Percentiles rank a stretch among this genome's conserved stretches.
phyloP scores from a whole-genome alignment of 106 monocot genomes.

The Acorus calamus region DNA sequence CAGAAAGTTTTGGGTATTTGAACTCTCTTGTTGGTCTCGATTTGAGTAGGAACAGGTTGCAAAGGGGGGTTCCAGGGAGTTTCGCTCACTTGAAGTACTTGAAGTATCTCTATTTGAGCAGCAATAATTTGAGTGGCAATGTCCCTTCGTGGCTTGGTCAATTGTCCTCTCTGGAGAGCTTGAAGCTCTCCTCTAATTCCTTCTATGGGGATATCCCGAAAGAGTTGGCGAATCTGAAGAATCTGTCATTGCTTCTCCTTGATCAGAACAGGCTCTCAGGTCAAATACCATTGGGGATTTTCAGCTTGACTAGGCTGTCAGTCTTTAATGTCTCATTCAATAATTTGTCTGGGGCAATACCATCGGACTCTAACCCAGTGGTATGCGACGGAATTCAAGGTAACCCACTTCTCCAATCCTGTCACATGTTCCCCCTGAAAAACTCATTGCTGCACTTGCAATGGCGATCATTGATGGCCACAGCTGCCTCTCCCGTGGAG shows the following conservation, averaged over 20 bases:
- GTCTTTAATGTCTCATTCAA: conserved; percentile 69
- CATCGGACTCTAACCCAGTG: conserved; percentile 25
- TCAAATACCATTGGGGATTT: conserved; percentile 34
- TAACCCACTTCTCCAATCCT: conserved; percentile 45
- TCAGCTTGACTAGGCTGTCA: conserved; percentile 26
- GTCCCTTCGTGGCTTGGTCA: conserved; percentile 39
- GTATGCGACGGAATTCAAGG: conserved; percentile 45
- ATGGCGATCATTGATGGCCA: no score
- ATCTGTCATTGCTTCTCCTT: conserved; percentile 48
- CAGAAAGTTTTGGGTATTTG: conserved; percentile 34
- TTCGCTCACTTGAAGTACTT: conserved; percentile 39
- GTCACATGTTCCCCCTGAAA: conserved; percentile 13
- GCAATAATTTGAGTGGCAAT: conserved; percentile 52
- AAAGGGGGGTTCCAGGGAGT: conserved; percentile 42
- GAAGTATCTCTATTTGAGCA: conserved; percentile 44
- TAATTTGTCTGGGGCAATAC: conserved; percentile 59
- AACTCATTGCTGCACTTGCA: no score
- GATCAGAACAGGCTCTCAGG: conserved; percentile 67
- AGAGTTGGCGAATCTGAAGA: conserved; percentile 35
- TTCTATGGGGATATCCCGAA: conserved; percentile 62
- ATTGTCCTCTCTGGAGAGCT: conserved; percentile 36
- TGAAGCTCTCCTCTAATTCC: conserved; percentile 76
- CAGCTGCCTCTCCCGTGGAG: no score
- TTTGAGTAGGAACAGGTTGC: conserved; percentile 41
- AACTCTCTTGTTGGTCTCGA: conserved; percentile 36